Evolutionary conservation across 2,329 filamentous ascomycete species (phyloP).

Genomic region (Camillea tinctor): DNA sequence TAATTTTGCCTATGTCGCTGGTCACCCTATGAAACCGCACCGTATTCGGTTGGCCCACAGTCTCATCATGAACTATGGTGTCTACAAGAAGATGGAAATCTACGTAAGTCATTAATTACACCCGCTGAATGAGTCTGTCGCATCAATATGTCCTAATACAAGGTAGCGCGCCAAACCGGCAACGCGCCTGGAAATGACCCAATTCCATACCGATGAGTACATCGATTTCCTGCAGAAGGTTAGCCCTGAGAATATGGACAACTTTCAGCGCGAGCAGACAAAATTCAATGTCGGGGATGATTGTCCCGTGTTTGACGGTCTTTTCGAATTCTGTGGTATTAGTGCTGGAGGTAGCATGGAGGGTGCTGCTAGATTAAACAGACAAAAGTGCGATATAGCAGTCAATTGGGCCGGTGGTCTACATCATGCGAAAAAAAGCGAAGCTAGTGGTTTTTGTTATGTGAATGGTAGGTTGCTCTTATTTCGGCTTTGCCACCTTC

Average conservation of each 20-base stretch:
- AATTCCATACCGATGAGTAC: constrained; percentile 94
- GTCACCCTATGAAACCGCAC: constrained; percentile 99
- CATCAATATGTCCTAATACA: not conserved
- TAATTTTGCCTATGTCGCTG: constrained; percentile 95
- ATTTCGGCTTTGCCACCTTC: not conserved
- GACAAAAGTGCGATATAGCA: constrained; percentile 91
- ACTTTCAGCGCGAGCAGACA: constrained; percentile 83
- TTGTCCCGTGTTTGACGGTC: constrained; percentile 94
- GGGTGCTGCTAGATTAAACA: constrained; percentile 84
- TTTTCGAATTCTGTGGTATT: constrained; percentile 95
- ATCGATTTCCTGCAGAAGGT: constrained; percentile 94
- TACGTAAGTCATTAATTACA: constrained; percentile 67
- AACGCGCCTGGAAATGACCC: constrained; percentile 82
- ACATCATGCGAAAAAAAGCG: constrained; percentile 95
- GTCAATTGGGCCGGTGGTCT: constrained; percentile 98
- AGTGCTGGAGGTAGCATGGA: constrained; percentile 94
- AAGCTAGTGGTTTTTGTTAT: constrained; percentile 97
- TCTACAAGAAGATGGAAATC: constrained; percentile 95
- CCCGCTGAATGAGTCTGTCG: not conserved
- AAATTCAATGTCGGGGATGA: constrained; percentile 96
- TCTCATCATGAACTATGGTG: constrained; percentile 91
- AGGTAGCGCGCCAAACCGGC: constrained; percentile 80
- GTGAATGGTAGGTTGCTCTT: constrained; percentile 72
- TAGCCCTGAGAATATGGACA: constrained; percentile 98
- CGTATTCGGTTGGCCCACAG: constrained; percentile 92